These are phyloP conservation scores for Ulota crispa DNA, from an alignment of 225 moss, liverwort and hornwort species.

Conservation along the genomic window DNA sequence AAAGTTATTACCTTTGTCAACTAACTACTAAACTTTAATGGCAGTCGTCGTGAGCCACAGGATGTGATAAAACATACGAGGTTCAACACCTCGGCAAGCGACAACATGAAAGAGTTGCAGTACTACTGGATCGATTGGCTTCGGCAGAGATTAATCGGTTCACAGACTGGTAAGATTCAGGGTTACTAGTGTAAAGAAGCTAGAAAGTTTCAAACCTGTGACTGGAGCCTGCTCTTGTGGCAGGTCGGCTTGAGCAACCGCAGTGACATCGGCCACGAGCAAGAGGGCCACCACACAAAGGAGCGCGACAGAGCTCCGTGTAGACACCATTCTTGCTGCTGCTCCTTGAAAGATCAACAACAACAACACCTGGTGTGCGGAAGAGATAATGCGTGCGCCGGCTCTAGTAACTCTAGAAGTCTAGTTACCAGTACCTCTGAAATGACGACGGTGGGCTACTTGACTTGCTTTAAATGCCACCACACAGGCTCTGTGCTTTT, in stretches of 20 bases:
- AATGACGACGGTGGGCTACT: not conserved
- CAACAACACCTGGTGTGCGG: not conserved
- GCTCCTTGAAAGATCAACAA: not conserved
- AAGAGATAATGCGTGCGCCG: not conserved
- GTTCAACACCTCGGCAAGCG: not conserved
- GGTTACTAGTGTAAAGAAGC: not conserved
- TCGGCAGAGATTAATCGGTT: not conserved
- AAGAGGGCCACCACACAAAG: slow-evolving; percentile 19
- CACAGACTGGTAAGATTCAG: not conserved
- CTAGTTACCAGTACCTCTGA: too few species aligned
- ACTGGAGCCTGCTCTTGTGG: not conserved
- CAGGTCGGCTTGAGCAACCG: not conserved
- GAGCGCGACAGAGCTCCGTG: not conserved
- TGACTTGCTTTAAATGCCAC: slow-evolving; percentile 18
- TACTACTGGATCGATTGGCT: not conserved
- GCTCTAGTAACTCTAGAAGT: not conserved
- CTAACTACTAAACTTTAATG: not conserved
- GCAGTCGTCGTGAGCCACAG: not conserved
- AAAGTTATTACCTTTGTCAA: too few species aligned
- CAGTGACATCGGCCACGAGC: slow-evolving; percentile 4
- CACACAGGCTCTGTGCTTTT: too few species aligned
- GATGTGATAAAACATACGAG: not conserved
- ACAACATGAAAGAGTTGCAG: not conserved
- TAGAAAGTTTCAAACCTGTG: not conserved
- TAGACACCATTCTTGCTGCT: slow-evolving; percentile 16